A percentile compares a stretch with the other conserved stretches of the same genome.
phyloP scores from a whole-genome alignment of 192 early-diverging fungal genomes.

The Podila horticola region DNA sequence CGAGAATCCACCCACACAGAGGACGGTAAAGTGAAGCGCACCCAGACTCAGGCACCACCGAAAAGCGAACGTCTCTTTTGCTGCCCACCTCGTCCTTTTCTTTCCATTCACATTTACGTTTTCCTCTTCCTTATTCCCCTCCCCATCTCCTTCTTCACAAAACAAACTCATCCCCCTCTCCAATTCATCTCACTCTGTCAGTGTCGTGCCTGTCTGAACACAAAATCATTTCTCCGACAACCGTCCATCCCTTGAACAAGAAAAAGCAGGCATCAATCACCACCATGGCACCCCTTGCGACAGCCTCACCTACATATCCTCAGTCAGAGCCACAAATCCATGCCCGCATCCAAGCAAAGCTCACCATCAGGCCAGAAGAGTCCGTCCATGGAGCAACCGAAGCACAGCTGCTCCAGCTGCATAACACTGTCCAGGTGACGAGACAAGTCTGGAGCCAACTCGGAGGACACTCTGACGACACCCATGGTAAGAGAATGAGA shows the following conservation, averaged over 20 bases:
- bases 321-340: background rate
- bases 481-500: conserved; percentile 4
- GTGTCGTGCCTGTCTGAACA: too few relatives aligned
- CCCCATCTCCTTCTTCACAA: background rate
- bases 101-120: background rate
- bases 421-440: conserved; percentile 42
- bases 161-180: too few relatives aligned
- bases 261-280: background rate
- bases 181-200: too few relatives aligned
- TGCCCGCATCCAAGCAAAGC: conserved; percentile 28
- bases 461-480: background rate
- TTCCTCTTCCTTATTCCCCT: background rate
- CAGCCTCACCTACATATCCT: background rate
- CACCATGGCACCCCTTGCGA: conserved; percentile 10
- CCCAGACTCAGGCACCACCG: background rate
- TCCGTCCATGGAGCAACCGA: conserved; percentile 13
- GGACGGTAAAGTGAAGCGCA: background rate
- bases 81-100: background rate
- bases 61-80: background rate
- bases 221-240: too few relatives aligned
- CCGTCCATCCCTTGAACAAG: too few relatives aligned
- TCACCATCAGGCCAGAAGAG: conserved; percentile 33
- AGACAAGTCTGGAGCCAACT: conserved; percentile 35
- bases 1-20: background rate
- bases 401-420: conserved; percentile 9